A percentile compares a stretch with the other conserved stretches of the same genome.
Evolutionary conservation across 345 rosid species (phyloP).

Genomic region (Aegle marmelos): DNA sequence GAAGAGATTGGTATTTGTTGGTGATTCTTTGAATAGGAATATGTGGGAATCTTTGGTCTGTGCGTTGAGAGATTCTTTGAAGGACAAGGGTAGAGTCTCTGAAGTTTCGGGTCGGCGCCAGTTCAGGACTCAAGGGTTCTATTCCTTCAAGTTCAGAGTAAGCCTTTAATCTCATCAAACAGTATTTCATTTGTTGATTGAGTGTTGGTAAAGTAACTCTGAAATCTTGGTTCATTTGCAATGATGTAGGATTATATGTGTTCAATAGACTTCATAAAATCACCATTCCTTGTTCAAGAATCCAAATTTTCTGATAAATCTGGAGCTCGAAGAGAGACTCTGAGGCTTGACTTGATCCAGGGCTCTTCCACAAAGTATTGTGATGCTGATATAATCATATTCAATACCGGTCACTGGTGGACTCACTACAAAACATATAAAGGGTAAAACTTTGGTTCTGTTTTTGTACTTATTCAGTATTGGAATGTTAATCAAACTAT

Average conservation of each 20-base stretch:
- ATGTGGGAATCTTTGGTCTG: conserved; percentile 80
- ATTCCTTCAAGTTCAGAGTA: conserved; percentile 52
- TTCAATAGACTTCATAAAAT: conserved; percentile 54
- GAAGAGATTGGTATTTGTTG: conserved; percentile 62
- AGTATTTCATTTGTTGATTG: background rate
- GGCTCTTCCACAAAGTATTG: conserved; percentile 27
- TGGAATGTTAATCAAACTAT: background rate
- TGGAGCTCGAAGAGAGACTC: conserved; percentile 37
- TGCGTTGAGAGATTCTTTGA: conserved; percentile 51
- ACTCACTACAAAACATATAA: conserved; percentile 53
- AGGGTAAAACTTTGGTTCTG: conserved; percentile 29
- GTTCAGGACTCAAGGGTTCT: conserved; percentile 44
- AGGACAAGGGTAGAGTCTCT: conserved; percentile 43
- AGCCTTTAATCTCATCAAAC: background rate
- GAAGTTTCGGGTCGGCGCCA: conserved; percentile 41
- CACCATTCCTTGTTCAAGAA: conserved; percentile 67
- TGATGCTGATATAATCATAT: conserved; percentile 58
- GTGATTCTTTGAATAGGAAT: conserved; percentile 67
- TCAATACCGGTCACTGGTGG: conserved; percentile 82
- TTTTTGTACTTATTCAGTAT: background rate
- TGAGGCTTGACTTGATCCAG: conserved; percentile 56
- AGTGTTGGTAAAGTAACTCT: background rate
- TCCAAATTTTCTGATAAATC: conserved; percentile 27
- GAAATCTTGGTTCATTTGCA: background rate
- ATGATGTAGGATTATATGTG: conserved; percentile 41